phyloP scores from a whole-genome alignment of 2,329 filamentous ascomycete genomes.

The Talaromyces sp. region DNA sequence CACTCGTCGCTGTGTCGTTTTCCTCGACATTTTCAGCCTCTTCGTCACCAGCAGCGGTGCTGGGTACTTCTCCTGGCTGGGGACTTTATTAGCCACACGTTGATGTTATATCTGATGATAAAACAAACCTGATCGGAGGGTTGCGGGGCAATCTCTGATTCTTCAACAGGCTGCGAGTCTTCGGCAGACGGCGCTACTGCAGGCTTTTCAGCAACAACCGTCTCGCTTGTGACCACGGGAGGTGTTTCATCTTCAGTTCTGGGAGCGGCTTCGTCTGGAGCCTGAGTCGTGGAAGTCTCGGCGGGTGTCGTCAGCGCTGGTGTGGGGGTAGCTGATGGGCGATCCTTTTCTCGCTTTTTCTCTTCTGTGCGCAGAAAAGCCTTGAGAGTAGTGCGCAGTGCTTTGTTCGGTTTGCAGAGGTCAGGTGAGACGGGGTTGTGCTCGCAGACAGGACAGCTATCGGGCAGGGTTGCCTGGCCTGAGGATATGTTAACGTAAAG shows the following conservation, averaged over 20 bases:
- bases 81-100: neutral
- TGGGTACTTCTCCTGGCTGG: neutral
- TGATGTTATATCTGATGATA: neutral
- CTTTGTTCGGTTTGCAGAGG: slow-evolving; percentile 84
- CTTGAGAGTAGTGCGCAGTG: slow-evolving; percentile 84
- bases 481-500: neutral
- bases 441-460: slow-evolving; percentile 86
- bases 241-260: neutral
- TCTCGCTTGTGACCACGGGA: neutral
- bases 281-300: slow-evolving; percentile 9
- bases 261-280: neutral
- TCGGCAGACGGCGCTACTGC: neutral
- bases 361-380: slow-evolving; percentile 87
- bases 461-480: slow-evolving; percentile 72
- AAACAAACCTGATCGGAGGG: neutral
- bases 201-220: neutral
- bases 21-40: slow-evolving; percentile 2
- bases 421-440: slow-evolving; percentile 82
- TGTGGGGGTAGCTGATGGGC: slow-evolving; percentile 32
- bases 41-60: neutral
- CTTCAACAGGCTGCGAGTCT: neutral
- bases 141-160: neutral
- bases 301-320: slow-evolving; percentile 14
- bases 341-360: slow-evolving; percentile 72
- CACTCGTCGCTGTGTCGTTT: slow-evolving; percentile 7